Percentiles rank a stretch among this genome's conserved stretches.
Conservation (phyloP, 768 basidiomycete species). For the Kwoniella sp. region DNA sequence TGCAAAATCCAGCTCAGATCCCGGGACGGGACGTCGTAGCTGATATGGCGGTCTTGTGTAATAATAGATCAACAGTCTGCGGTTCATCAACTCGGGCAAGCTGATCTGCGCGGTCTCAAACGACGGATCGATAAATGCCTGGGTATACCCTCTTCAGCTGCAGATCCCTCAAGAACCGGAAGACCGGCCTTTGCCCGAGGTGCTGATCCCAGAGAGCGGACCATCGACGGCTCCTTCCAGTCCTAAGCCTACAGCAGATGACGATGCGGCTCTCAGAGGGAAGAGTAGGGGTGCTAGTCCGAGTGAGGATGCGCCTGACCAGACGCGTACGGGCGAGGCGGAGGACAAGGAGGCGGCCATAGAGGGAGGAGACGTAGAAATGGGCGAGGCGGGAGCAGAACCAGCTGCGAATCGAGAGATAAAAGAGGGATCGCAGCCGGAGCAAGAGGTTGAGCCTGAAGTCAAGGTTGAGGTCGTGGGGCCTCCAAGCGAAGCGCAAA, state of each 20-base stretch:
- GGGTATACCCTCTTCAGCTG: constrained; percentile 35
- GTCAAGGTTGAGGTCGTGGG: not conserved
- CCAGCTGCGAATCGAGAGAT: not conserved
- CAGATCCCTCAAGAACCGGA: constrained; percentile 11
- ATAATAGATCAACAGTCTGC: constrained; percentile 43
- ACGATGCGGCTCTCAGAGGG: constrained; percentile 8
- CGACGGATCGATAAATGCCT: constrained; percentile 44
- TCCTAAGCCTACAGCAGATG: constrained; percentile 16
- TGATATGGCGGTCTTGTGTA: constrained; percentile 3
- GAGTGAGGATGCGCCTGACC: constrained; percentile 23
- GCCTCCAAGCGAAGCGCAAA: not conserved
- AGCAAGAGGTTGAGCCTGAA: not conserved
- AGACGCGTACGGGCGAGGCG: not conserved
- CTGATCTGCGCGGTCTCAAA: constrained; percentile 47
- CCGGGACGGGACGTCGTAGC: no score
- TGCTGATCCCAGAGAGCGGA: constrained; percentile 14
- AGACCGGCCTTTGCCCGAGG: not conserved
- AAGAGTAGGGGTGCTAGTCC: constrained; percentile 26
- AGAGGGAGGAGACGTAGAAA: constrained; percentile 20
- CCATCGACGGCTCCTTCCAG: constrained; percentile 18
- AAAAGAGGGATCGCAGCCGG: not conserved
- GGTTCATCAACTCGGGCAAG: constrained; percentile 44
- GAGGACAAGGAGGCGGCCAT: not conserved
- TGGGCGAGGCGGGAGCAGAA: constrained; percentile 8
- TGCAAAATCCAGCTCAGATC: not conserved